These are phyloP conservation scores for Protomyces macrosporus DNA, from an alignment of 1,139 yeast species.

Conservation along the genomic window DNA sequence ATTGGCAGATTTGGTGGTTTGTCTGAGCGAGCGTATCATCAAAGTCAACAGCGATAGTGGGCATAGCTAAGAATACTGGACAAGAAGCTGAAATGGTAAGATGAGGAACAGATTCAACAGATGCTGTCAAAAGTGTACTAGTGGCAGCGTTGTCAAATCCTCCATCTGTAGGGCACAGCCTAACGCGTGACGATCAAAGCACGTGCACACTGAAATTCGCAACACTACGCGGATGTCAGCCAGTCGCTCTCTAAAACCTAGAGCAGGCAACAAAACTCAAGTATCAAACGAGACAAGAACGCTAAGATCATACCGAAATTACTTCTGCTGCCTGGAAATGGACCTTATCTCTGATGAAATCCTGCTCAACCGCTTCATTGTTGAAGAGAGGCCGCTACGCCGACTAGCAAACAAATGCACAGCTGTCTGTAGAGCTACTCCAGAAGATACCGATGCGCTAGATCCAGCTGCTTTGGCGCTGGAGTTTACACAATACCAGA, in stretches of 20 bases:
- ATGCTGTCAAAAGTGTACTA: no score
- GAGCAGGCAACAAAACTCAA: background rate
- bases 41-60: slow-evolving; percentile 20
- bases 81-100: no score
- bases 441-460: background rate
- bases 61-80: background rate
- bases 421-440: background rate
- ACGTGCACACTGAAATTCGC: no score
- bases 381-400: background rate
- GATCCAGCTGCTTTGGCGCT: background rate
- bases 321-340: background rate
- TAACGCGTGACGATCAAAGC: no score
- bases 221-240: background rate
- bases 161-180: no score
- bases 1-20: slow-evolving; percentile 12
- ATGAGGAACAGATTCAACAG: no score
- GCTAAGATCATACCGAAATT: background rate
- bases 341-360: background rate
- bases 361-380: background rate
- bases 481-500: background rate
- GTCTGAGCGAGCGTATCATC: slow-evolving; percentile 24
- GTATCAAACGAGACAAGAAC: background rate
- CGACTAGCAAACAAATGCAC: background rate
- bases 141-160: no score
- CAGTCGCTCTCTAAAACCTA: background rate